These are phyloP conservation scores for Boechera divaricarpa DNA, from an alignment of 345 rosid genomes.

Conservation along the genomic window DNA sequence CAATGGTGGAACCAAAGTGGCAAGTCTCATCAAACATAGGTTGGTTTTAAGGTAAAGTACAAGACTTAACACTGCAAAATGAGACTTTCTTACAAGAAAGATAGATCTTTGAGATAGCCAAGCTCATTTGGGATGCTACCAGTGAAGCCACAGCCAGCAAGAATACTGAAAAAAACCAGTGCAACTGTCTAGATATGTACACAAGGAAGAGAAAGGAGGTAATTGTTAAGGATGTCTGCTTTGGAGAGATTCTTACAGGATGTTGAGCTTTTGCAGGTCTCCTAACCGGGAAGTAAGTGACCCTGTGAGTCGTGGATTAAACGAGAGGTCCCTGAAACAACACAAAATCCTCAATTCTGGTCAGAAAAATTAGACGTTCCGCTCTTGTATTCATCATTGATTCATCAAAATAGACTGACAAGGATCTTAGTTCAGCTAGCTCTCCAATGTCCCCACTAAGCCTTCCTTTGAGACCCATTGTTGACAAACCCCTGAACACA, in stretches of 20 bases:
- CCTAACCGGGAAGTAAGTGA: constrained; percentile 75
- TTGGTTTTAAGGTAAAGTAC: neutral
- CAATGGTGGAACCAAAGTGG: constrained; percentile 26
- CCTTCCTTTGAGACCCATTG: constrained; percentile 81
- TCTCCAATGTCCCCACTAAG: constrained; percentile 94
- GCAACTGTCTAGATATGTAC: neutral
- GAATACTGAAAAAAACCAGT: constrained; percentile 60
- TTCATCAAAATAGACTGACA: constrained; percentile 57
- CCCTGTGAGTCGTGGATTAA: constrained; percentile 74
- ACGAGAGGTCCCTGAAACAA: constrained; percentile 84
- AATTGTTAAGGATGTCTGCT: neutral
- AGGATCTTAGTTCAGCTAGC: constrained; percentile 74
- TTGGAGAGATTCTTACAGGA: constrained; percentile 58
- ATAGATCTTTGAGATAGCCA: constrained; percentile 74
- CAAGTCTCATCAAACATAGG: constrained; percentile 17
- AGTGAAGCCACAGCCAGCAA: constrained; percentile 87
- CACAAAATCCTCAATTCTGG: neutral
- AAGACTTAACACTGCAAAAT: constrained; percentile 1
- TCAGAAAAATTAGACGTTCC: neutral
- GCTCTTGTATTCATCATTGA: neutral
- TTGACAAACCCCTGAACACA: constrained; percentile 72
- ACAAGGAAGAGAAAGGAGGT: neutral
- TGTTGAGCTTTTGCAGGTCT: constrained; percentile 74
- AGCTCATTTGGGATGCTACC: constrained; percentile 84
- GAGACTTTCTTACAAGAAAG: constrained; percentile 73